Percentiles rank a stretch among this genome's conserved stretches.
These are phyloP conservation scores for Sarocladiaceae sp. DNA, from an alignment of 2,329 filamentous ascomycete species.

Conservation along the genomic window DNA sequence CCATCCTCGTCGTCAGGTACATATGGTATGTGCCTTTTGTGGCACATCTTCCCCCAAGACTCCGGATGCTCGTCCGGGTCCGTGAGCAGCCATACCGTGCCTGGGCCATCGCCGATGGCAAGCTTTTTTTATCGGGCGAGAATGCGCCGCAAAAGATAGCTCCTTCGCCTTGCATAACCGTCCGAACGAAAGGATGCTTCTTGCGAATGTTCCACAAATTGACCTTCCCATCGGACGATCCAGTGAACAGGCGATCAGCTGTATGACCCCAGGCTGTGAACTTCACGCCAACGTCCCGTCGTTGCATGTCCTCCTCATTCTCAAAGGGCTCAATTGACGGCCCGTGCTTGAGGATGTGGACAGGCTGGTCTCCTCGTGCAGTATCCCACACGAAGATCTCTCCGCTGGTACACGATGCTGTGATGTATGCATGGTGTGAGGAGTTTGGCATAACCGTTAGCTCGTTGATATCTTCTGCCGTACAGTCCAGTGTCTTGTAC, in stretches of 20 bases:
- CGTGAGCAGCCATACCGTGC: constrained; percentile 52
- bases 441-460: constrained; percentile 56
- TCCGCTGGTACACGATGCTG: constrained; percentile 59
- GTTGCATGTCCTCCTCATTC: constrained; percentile 41
- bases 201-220: constrained; percentile 60
- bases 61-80: constrained; percentile 21
- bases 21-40: background rate
- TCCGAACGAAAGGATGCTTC: constrained; percentile 42
- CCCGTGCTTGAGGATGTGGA: constrained; percentile 53
- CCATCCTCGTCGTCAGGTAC: constrained; percentile 6
- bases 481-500: constrained; percentile 54
- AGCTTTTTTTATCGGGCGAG: constrained; percentile 51
- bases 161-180: constrained; percentile 49
- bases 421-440: constrained; percentile 44
- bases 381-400: constrained; percentile 62
- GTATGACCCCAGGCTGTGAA: constrained; percentile 59
- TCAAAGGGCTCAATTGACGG: constrained; percentile 33
- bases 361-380: constrained; percentile 46
- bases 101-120: constrained; percentile 57
- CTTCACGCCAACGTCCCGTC: constrained; percentile 58
- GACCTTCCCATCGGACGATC: constrained; percentile 58
- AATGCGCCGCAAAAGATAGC: constrained; percentile 57
- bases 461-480: constrained; percentile 59
- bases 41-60: background rate
- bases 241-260: constrained; percentile 56